Base-by-base conservation (phyloP, 768 basidiomycete species). In the Dendrothele bispora region DNA sequence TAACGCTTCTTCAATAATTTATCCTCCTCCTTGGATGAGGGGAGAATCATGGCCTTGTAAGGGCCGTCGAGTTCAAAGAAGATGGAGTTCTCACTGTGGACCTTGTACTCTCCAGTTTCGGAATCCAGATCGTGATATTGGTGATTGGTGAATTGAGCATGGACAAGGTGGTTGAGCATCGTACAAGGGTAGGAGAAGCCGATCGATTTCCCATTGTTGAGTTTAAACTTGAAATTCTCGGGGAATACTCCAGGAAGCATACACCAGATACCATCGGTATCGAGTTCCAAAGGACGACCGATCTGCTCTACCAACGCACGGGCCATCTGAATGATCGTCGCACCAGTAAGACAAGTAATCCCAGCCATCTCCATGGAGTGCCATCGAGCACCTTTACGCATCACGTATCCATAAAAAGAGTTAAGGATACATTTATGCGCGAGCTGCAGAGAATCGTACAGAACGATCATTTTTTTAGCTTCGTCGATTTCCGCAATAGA, bases 331-430 rank as follows among this genome's bases (percentile, higher is more conserved):
- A 99, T 98, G 71, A 99, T 98, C 5, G 83, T 91, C 17, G 97
- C 94, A 32, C 97, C 97, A 0, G 97, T 98, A 43, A 98, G 73
- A 69, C 97, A 99, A 10, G 97, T 98, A 53, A 99, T 98, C 6
- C 97, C 97, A 1, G 97, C 97, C 97, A 99, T 99, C 73, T 99
- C 97, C 97, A 99, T 98, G 24, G 95, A 98, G 65, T 98, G 95
- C 97, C 97, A 99, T 25, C 97, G 77, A 15, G 97, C 97, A 43
- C 97, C 97, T 64, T 99, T 98, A 32, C 97, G 84, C 97, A 98
- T 98, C 63, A 99, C 95, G 58, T 99, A 99, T 28, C 97, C 97
- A 62, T 99, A 99, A 77, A 99, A 99, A 3, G 97, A 98, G 74
- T 99, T 99, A 55, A 99, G 82, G 62, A 99, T 99, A 62, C 95